Conservation (phyloP, 2,329 filamentous ascomycete genomes). For the Exophiala viscosa region DNA sequence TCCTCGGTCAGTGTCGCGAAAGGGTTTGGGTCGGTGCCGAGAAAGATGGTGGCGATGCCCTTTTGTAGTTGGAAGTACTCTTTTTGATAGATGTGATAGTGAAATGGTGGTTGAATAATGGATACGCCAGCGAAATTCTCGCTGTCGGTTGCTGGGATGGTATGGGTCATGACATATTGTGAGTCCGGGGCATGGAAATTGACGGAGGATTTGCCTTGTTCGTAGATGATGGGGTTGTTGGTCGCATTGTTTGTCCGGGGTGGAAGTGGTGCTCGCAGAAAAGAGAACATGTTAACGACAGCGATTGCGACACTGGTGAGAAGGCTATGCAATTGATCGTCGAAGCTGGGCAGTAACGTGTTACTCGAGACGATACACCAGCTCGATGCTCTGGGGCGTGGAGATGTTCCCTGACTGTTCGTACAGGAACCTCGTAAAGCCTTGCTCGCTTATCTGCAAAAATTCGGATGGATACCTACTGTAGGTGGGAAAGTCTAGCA, state of each 20-base stretch:
- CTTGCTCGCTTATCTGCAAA: too few species aligned
- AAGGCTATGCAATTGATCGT: too few species aligned
- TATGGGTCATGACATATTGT: slow-evolving; percentile 24
- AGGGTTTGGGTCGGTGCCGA: slow-evolving; percentile 16
- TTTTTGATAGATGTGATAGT: slow-evolving; percentile 28
- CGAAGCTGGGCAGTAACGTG: too few species aligned
- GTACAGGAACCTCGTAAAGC: too few species aligned
- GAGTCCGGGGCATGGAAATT: slow-evolving; percentile 24
- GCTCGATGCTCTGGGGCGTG: too few species aligned
- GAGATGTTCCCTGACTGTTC: too few species aligned
- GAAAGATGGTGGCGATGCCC: slow-evolving; percentile 23
- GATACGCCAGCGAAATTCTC: slow-evolving; percentile 13
- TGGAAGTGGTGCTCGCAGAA: slow-evolving; percentile 21
- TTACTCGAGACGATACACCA: too few species aligned
- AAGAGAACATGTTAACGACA: slow-evolving; percentile 27
- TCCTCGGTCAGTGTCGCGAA: slow-evolving; percentile 13
- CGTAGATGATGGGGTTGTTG: slow-evolving; percentile 27
- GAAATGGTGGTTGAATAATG: slow-evolving; percentile 27
- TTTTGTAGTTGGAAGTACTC: slow-evolving; percentile 25
- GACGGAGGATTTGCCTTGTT: slow-evolving; percentile 22
- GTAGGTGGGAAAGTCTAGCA: too few species aligned
- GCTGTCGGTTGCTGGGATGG: slow-evolving; percentile 15
- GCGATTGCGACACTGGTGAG: too few species aligned
- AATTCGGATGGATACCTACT: too few species aligned
- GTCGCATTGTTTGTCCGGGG: slow-evolving; percentile 19